Percentiles rank a stretch among this genome's conserved stretches.
Conservation (phyloP, 2,329 filamentous ascomycete species). For the Fonsecaea pedrosoi region DNA sequence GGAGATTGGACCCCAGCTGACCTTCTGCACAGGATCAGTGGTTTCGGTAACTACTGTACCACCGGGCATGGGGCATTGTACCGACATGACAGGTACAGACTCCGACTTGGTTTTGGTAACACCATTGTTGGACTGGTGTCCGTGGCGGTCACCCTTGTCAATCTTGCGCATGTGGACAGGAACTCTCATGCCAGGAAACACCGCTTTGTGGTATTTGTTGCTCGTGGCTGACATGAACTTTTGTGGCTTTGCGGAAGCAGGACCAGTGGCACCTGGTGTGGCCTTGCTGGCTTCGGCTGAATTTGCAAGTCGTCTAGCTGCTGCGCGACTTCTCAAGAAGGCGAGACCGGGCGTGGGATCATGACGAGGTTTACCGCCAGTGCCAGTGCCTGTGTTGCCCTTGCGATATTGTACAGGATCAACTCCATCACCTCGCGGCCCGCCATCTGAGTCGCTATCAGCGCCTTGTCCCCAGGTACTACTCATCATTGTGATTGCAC, state of each 20-base stretch:
- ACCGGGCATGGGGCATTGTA: conserved; percentile 27
- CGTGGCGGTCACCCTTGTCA: background rate
- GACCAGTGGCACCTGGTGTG: background rate
- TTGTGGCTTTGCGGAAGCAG: background rate
- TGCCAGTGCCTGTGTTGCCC: no score
- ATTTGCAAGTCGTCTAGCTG: background rate
- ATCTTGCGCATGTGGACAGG: conserved; percentile 19
- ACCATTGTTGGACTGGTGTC: background rate
- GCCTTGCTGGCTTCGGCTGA: background rate
- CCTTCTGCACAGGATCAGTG: conserved; percentile 26
- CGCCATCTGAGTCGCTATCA: background rate
- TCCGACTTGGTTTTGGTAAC: background rate
- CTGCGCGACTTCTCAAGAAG: background rate
- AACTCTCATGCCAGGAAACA: conserved; percentile 31
- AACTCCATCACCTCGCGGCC: background rate
- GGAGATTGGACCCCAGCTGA: conserved; percentile 26
- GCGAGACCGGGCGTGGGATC: background rate
- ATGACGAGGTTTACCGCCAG: background rate
- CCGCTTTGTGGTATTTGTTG: conserved; percentile 15
- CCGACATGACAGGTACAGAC: conserved; percentile 19
- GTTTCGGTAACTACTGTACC: conserved; percentile 18
- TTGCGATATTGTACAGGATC: no score
- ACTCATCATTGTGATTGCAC: background rate
- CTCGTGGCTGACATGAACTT: background rate
- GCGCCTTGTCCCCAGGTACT: background rate